Base-by-base conservation (phyloP, 768 basidiomycete genomes). In the Trichaptum fuscoviolaceum region DNA sequence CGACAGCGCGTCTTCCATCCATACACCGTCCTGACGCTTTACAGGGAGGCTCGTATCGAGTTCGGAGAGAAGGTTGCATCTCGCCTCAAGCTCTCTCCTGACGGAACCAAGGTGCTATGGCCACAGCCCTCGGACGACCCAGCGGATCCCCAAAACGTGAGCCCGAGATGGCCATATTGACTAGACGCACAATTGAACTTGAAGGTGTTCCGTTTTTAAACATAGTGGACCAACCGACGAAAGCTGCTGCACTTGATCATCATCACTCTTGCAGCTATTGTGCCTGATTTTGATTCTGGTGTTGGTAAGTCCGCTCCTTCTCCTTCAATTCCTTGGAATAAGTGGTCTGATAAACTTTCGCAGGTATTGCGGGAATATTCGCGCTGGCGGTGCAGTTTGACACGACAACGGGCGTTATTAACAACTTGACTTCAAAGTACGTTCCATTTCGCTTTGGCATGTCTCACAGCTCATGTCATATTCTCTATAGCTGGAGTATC, bases 281-380 rank as follows among this genome's bases (percentile, higher is more conserved):
- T 89, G 3, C 89, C 88, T 1, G 88, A 90, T 67, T 90, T 90
- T 66, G 82, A 85, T 69, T 88, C 86, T 10, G 86, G 83, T 0
- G 85, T 88, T 63, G 88, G 88, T 85, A 27, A 42, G 75, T 70
- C 34, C 25, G 42, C 7, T 30, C 30, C 30, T 42, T 24, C 36
- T 18, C 6, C 9, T 6, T 57, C 6, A 9, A 42, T 15, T 20
- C 34, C n/a, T n/a, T 15, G 25, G 23, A 64, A 24, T 9, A 2
- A 7, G 57, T 17, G 24, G 36, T 27, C 17, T 63, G 17, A 17
- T 61, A 7, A 35, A 27, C 20, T 61, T 25, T 17, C 36, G 58
- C 64, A 86, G 85, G 86, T 64, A 88, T 89, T 66, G 86, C 87
- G 1, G 73, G 80, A 3, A 82, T 90, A 26, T 91, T 91, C 66